phyloP scores from a whole-genome alignment of 352 stramenopile genomes.

The Phytophthora megakarya region DNA sequence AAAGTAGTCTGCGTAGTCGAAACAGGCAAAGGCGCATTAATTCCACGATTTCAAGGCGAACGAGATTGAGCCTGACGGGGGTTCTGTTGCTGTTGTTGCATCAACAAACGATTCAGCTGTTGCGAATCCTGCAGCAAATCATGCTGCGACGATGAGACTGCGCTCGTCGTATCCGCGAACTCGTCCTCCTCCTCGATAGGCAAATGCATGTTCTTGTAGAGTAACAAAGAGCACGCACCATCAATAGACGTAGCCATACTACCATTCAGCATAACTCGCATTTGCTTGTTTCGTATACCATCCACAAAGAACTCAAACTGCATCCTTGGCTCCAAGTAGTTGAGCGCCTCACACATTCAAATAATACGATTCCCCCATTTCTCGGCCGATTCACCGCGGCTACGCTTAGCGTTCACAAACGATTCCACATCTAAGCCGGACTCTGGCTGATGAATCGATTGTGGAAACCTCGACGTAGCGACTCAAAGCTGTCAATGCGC shows the following conservation, averaged over 20 bases:
- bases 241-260: not conserved
- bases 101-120: no score
- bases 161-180: not conserved
- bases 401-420: not conserved
- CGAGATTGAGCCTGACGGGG: no score
- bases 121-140: not conserved
- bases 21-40: no score
- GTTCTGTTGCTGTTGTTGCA: no score
- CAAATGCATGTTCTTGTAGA: not conserved
- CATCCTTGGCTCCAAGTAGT: not conserved
- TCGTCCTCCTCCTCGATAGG: not conserved
- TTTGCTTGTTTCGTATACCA: not conserved
- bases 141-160: no score
- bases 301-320: constrained; percentile 1
- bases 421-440: not conserved
- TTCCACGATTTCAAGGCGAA: no score
- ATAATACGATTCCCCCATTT: no score
- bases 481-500: no score
- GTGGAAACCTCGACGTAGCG: not conserved
- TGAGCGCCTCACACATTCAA: not conserved
- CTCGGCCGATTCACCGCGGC: not conserved
- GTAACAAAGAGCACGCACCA: not conserved
- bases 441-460: not conserved
- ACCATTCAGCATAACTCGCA: not conserved
- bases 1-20: no score